Conservation (phyloP, 2,329 filamentous ascomycete species). For the Fusarium vanettenii region DNA sequence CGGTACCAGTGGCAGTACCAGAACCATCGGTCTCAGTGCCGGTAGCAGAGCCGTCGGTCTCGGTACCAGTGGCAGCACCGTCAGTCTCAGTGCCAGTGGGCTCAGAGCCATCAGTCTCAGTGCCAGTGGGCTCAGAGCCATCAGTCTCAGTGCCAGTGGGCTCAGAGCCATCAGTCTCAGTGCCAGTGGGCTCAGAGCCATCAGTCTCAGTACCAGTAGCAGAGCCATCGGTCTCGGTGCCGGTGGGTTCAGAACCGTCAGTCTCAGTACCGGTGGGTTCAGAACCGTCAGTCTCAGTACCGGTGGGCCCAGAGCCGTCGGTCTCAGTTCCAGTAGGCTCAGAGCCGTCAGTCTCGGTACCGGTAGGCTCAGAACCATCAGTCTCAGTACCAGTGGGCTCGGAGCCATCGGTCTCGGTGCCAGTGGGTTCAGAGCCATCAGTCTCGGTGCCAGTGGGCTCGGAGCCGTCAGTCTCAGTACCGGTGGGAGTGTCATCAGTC, state of each 20-base stretch:
- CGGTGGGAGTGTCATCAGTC: neutral
- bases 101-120: constrained; percentile 40
- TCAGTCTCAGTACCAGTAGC: neutral
- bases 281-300: neutral
- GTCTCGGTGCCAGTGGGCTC: neutral
- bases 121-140: constrained; percentile 9
- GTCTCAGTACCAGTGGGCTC: neutral
- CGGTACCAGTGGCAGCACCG: neutral
- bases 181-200: neutral
- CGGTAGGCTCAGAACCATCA: neutral
- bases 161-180: neutral
- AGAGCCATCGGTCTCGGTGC: neutral
- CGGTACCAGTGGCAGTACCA: constrained; percentile 38
- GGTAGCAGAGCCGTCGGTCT: neutral
- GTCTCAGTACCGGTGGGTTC: neutral
- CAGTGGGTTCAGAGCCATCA: neutral
- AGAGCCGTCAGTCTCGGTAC: constrained; percentile 27
- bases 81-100: constrained; percentile 33
- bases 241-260: neutral
- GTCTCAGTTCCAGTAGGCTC: constrained; percentile 24
- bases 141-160: constrained; percentile 25
- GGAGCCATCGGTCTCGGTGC: neutral
- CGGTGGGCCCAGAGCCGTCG: constrained; percentile 41
- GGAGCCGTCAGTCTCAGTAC: neutral
- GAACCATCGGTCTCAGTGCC: constrained; percentile 42